Base-by-base conservation (phyloP, 2,329 filamentous ascomycete genomes). In the Trichoderma hamatum region DNA sequence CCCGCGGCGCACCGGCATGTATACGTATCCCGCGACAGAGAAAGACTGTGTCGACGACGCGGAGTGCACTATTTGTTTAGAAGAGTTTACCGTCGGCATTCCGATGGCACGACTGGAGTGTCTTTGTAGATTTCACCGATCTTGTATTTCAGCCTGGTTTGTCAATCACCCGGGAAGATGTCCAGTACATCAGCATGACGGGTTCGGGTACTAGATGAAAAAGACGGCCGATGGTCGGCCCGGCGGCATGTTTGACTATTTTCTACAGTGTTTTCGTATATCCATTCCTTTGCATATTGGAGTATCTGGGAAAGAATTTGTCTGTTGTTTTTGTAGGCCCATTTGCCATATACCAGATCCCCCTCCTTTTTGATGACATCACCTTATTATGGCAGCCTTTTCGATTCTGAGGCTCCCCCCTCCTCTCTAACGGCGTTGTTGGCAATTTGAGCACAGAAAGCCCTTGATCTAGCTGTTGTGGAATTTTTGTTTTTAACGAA, bases 31-130 rank as follows among this genome's bases (percentile, higher is more conserved):
- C 26, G 88, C 89, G 1, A 90, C 88, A 11, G 89, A 90, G 74
- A 91, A 90, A 79, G 89, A 91, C 76, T 90, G 88, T 72, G 84
- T 89, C n/a, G 86, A 89, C 72, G 86, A 87, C 69, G 88, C 87
- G 3, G 89, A 91, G 78, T 90, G 88, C 75, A 90, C 87, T 5
- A 90, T 91, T 62, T 91, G 89, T 72, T 80, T 91, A 3, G 89
- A 90, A 73, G 88, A 90, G 75, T 90, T 89, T 70, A 84, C 87
- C 69, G 86, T 85, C 0, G 88, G 88, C 2, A 84, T 86, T 32
- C 78, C 83, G 30, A 90, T 91, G 88, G 88, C 86, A n/a, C 81
- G 89, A 54, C 78, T 91, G 59, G 89, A 90, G 78, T 91, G 89
- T 73, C 82, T 91, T 30, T 91, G 89, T 75, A 83, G 88, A 21